Conservation (phyloP, 306 rosid species). For the Sphenostylis stenocarpa region DNA sequence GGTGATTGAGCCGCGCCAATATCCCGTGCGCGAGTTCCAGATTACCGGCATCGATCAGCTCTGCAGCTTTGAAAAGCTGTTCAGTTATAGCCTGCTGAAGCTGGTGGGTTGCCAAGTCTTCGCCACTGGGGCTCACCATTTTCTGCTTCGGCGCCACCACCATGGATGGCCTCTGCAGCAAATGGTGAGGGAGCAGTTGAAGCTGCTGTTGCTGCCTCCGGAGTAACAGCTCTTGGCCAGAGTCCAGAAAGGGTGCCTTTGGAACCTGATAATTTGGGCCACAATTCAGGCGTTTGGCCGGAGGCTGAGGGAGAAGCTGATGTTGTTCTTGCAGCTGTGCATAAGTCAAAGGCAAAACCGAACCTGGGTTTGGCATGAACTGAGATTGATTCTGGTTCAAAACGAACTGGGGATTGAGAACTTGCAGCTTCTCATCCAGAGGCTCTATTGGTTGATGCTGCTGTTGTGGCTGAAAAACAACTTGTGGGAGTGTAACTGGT, state of each 20-base stretch:
- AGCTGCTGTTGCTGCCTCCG: conserved; percentile 50
- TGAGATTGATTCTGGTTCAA: conserved; percentile 64
- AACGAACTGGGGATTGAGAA: conserved; percentile 51
- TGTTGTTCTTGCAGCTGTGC: conserved; percentile 65
- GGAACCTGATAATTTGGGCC: conserved; percentile 46
- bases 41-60: conserved; percentile 80
- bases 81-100: conserved; percentile 71
- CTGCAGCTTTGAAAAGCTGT: conserved; percentile 77
- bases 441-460: conserved; percentile 44
- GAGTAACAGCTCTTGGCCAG: conserved; percentile 52
- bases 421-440: conserved; percentile 68
- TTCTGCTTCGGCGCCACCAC: conserved; percentile 53
- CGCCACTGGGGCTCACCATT: conserved; percentile 45
- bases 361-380: conserved; percentile 51
- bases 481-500: conserved; percentile 38
- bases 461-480: conserved; percentile 45
- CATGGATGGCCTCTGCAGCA: conserved; percentile 49
- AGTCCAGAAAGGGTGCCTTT: conserved; percentile 44
- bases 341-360: conserved; percentile 60
- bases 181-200: conserved; percentile 47
- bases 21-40: conserved; percentile 97
- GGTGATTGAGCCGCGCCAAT: conserved; percentile 99
- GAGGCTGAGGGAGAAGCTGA: conserved; percentile 54
- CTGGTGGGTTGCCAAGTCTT: conserved; percentile 62
- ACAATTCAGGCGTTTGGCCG: conserved; percentile 57